These are phyloP conservation scores for Mucor indicus DNA, from an alignment of 371 early-diverging fungal genomes.

Conservation along the genomic window DNA sequence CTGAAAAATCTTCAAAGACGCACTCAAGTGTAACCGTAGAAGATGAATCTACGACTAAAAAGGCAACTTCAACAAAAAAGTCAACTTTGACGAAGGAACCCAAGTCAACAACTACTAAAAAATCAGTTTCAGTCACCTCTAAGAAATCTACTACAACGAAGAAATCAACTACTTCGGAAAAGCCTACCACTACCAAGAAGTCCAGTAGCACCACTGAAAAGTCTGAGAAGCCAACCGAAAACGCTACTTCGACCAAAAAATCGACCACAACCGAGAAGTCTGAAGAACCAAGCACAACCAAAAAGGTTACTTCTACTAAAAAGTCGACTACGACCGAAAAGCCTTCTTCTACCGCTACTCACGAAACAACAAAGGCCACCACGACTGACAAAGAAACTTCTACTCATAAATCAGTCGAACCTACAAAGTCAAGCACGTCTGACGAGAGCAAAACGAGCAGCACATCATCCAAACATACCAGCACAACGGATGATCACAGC, in stretches of 20 bases:
- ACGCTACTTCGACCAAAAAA: slow-evolving; percentile 1
- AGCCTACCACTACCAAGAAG: background rate
- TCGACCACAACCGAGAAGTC: background rate
- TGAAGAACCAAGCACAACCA: background rate
- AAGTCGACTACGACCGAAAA: slow-evolving; percentile 3
- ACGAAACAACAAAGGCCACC: slow-evolving; percentile 3
- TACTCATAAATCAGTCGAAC: too few species aligned
- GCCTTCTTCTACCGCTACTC: slow-evolving; percentile 2
- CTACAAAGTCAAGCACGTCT: too few species aligned
- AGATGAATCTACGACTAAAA: too few species aligned
- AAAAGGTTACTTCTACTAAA: background rate
- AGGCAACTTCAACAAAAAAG: background rate
- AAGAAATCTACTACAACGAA: background rate
- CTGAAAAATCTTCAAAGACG: too few species aligned
- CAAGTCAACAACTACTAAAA: background rate
- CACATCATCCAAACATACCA: too few species aligned
- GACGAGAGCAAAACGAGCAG: too few species aligned
- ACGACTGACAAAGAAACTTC: slow-evolving; percentile 2
- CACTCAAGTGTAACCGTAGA: too few species aligned
- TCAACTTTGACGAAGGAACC: too few species aligned
- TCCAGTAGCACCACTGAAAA: background rate
- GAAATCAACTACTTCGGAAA: background rate
- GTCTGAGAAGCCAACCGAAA: background rate
- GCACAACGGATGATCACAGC: background rate
- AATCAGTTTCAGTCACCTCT: background rate